Evolutionary conservation across 768 basidiomycete species (phyloP).

Genomic region (Mycena belliarum): DNA sequence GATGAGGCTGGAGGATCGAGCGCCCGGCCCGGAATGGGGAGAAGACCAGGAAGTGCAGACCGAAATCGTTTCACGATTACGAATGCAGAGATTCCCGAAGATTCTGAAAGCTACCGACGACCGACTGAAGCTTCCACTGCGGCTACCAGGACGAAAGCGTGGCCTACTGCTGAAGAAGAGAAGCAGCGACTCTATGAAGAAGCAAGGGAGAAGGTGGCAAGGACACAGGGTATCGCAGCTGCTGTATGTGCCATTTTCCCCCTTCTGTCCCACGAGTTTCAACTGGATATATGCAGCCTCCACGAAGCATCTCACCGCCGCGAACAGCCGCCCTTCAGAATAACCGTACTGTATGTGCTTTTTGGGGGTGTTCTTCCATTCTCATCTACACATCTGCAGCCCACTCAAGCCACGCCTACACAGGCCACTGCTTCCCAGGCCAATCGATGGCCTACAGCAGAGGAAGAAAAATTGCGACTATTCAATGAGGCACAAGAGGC

Average conservation of each 20-base stretch:
- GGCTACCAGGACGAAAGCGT: conserved; percentile 30
- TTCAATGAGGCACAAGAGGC: conserved; percentile 68
- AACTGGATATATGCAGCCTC: conserved; percentile 22
- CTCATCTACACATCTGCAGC: conserved; percentile 19
- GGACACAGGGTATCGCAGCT: conserved; percentile 46
- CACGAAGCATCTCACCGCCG: conserved; percentile 16
- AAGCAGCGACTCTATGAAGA: conserved; percentile 65
- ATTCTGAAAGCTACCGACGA: conserved; percentile 4
- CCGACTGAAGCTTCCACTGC: background rate
- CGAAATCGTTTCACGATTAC: conserved; percentile 42
- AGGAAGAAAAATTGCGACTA: conserved; percentile 75
- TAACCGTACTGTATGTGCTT: conserved; percentile 33
- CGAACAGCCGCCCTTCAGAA: conserved; percentile 18
- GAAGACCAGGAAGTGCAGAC: conserved; percentile 25
- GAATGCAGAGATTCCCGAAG: conserved; percentile 36
- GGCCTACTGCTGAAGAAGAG: conserved; percentile 64
- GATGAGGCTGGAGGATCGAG: conserved; percentile 9
- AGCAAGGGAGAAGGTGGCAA: conserved; percentile 61
- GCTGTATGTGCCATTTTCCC: conserved; percentile 28
- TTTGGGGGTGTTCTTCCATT: background rate
- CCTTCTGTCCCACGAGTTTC: background rate
- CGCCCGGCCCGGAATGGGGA: conserved; percentile 7
- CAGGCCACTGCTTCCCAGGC: conserved; percentile 18
- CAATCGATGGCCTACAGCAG: conserved; percentile 63
- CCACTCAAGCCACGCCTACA: conserved; percentile 19